phyloP scores from a whole-genome alignment of 2,329 filamentous ascomycete genomes.

The Penicillium sp. region DNA sequence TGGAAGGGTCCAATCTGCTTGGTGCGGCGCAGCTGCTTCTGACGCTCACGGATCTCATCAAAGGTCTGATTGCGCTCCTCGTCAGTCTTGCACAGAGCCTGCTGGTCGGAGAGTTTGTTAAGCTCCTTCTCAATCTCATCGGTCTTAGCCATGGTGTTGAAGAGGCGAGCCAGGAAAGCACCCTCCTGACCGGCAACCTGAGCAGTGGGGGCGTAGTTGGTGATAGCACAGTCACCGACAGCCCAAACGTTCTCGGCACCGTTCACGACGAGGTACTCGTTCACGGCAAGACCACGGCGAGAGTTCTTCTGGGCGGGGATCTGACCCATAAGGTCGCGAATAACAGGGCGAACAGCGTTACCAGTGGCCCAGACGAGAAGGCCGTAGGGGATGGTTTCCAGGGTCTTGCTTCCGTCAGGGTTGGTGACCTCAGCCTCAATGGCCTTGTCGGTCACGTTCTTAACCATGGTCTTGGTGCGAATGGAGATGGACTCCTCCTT shows the following conservation, averaged over 20 bases:
- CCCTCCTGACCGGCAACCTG: slow-evolving; percentile 97
- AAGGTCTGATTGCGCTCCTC: slow-evolving; percentile 60
- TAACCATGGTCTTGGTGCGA: slow-evolving; percentile 98
- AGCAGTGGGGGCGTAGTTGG: slow-evolving; percentile 95
- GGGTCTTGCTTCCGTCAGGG: slow-evolving; percentile 80
- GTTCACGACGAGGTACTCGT: slow-evolving; percentile 98
- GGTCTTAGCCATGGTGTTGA: slow-evolving; percentile 99
- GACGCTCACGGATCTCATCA: slow-evolving; percentile 78
- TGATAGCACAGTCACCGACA: slow-evolving; percentile 93
- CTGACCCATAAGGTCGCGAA: slow-evolving; percentile 87
- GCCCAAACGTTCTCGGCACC: slow-evolving; percentile 97
- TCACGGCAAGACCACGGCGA: slow-evolving; percentile 89
- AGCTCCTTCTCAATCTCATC: slow-evolving; percentile 78
- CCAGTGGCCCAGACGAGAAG: slow-evolving; percentile 98
- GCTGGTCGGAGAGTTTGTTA: slow-evolving; percentile 63
- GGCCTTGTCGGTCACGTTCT: slow-evolving; percentile 88
- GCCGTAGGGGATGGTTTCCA: slow-evolving; percentile 84
- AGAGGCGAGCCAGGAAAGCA: slow-evolving; percentile 87
- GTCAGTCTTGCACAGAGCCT: slow-evolving; percentile 66
- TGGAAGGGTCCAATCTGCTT: slow-evolving; percentile 97
- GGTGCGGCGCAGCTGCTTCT: slow-evolving; percentile 82
- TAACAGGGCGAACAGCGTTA: slow-evolving; percentile 85
- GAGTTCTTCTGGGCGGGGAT: slow-evolving; percentile 96
- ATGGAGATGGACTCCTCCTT: slow-evolving; percentile 98
- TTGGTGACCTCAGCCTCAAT: slow-evolving; percentile 85